Evolutionary conservation across 2,329 filamentous ascomycete species (phyloP), one percentile per base, ranked within the genome.

Genomic region (Teratosphaeria destructans): DNA sequence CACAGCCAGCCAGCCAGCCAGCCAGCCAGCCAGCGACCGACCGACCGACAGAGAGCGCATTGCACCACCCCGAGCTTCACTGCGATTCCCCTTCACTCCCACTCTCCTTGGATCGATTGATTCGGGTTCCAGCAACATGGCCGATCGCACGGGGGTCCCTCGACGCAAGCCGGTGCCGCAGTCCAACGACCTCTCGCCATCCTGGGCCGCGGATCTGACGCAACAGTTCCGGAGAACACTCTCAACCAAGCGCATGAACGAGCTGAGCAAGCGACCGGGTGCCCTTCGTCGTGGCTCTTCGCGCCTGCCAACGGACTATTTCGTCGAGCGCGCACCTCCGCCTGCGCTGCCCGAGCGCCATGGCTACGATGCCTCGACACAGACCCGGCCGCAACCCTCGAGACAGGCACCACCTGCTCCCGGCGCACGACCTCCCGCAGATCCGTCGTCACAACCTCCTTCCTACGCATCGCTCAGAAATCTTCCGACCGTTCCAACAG

Each of bases 221-320:
- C 78, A 87, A 68, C 88, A 90, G 70, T 96, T 96, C 74, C 90
- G 95, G 72, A 87, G 91, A 64, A 79, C 95, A 62, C 81, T 97
- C 70, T 87, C 89, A 73, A 90, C 89, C 60, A 92, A 89, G 78
- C 85, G 91, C 73, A 85, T 96, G 79, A 92, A 90, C 72, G 89
- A 92, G 64, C 81, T 96, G 67, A 74, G 71, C 56, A 85, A 66
- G 43, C 62, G 69, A 55, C 66, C 70, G 3, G 61, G 61, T 7
- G 69, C 69, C 10, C 65, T 66, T 47, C 65, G 87, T 67, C 83
- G 85, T 65, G 77, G 78, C 43, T 77, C 79, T 43, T 78, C 80
- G 59, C 84, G 85, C 37, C 81, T 62, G 81, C 59, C 65, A 5
- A 61, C 66, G 19, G 67, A 68, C 12, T 63, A 66, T 54, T 62